Percentiles rank a stretch among this genome's conserved stretches.
Evolutionary conservation across 1,139 yeast species (phyloP).

Genomic region (Scheffersomyces quercinus): DNA sequence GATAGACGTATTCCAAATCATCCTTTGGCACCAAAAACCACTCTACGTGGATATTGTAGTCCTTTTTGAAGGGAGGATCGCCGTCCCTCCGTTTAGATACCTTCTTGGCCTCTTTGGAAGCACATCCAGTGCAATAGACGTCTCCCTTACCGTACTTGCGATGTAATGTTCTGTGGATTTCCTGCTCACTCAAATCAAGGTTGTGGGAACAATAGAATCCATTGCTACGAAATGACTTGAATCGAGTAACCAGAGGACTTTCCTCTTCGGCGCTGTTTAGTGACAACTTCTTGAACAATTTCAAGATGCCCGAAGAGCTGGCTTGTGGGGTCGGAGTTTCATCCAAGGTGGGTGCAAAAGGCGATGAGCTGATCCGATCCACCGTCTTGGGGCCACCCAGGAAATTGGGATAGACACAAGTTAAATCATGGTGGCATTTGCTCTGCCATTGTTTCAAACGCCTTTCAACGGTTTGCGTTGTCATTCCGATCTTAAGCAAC

Average conservation of each 20-base stretch:
- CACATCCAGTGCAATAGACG: conserved; percentile 43
- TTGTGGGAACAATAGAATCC: conserved; percentile 35
- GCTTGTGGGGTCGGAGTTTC: background rate
- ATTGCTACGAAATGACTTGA: conserved; percentile 7
- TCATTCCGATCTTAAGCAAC: conserved; percentile 57
- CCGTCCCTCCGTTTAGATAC: background rate
- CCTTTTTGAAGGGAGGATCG: background rate
- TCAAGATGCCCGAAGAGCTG: background rate
- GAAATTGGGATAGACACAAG: conserved; percentile 31
- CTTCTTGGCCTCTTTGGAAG: background rate
- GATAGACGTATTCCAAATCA: conserved; percentile 38
- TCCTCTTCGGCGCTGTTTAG: background rate
- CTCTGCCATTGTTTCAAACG: conserved; percentile 56
- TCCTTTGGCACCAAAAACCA: conserved; percentile 59
- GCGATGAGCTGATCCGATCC: conserved; percentile 9
- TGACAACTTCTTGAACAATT: background rate
- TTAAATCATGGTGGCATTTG: conserved; percentile 51
- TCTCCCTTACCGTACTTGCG: conserved; percentile 44
- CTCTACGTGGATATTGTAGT: conserved; percentile 49
- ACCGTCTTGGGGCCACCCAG: conserved; percentile 2
- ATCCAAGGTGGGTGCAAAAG: no score
- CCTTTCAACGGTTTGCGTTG: conserved; percentile 44
- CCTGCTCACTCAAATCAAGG: conserved; percentile 38
- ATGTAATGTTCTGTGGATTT: conserved; percentile 40
- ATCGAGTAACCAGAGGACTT: no score